Evolutionary conservation across 495 filamentous ascomycete species (phyloP), one percentile per base, ranked within the genome.

Genomic region (Penicillium chermesinum): DNA sequence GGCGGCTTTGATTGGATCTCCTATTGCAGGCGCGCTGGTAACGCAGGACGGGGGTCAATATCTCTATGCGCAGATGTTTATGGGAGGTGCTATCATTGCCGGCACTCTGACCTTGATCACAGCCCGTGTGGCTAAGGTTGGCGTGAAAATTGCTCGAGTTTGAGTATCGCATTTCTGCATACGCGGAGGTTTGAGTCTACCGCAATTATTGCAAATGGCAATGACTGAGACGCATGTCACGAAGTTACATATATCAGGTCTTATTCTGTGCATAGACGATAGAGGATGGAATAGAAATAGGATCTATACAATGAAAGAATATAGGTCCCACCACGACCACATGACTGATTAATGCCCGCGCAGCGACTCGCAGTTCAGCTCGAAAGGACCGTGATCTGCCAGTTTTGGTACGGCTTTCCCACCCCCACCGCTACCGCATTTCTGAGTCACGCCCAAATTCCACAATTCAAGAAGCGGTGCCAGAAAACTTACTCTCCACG

Each of bases 1-100:
- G 41, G 87, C 88, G 0, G 76, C 76, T 17, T 66, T 93, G 20
- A 87, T 84, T 20, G 88, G 88, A 0, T 78, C 86, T 9, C 86
- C 89, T 2, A 81, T 94, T 49, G 85, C 81, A 0, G 89, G 88
- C 0, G 77, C 75, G 2, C 54, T 85, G 48, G 69, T 86, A 7
- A 58, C 76, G 54, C 54, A 57, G 2, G 67, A 65, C 32, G 63
- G 69, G 19, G 79, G 82, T 0, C 48, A 59, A 8, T 88, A 81
- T 69, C 53, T 73, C 34, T 75, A 75, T 49, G 79, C 83, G 0
- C 82, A 86, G 60, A 67, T 80, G 66, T 73, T 71, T 43, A 70
- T 70, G 69, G 69, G 67, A 9, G 63, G 54, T 53, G 63, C 63
- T 1, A 64, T 72, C 2, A 75, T 82, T 62, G 73, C 78, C 7